Base-by-base conservation (phyloP, 2,329 filamentous ascomycete genomes). In the Colletotrichum spinosum region DNA sequence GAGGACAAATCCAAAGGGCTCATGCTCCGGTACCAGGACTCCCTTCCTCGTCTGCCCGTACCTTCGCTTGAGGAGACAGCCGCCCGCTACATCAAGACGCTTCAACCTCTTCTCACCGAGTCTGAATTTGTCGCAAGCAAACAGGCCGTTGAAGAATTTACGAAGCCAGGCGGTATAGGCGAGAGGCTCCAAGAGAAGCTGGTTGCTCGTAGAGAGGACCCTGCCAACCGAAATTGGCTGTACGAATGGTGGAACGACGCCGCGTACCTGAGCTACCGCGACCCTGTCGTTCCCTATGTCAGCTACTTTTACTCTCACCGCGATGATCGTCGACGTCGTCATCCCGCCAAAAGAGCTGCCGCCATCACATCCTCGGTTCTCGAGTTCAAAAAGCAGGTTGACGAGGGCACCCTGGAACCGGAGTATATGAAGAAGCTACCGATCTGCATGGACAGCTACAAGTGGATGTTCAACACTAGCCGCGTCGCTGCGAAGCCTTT, bases 241-340 rank as follows among this genome's bases (percentile, higher is more conserved):
- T 90, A 91, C 72, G 95, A 99, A 72, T 99, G 96, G 96, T 99
- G 96, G 96, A 98, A 99, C 78, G 89, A 97, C 57, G 88, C 90
- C 5, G 96, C 96, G 64, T 99, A 99, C 81, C 88, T 99, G 70
- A 86, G 82, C 70, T 98, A 98, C 83, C 92, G 95, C 70, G 96
- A 98, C 78, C 96, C 96, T 10, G 93, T 99, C 51, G 92, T 98
- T 15, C 96, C 96, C 67, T 99, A 98, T 77, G 96, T 99, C 74
- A 97, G 93, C 80, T 99, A 99, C 87, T 99, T 99, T 83, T 99
- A 99, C 84, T 97, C 94, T 60, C 95, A 98, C 83, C 89, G 93
- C 71, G 96, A 99, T 79, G 97, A 99, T 80, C 90, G 93, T 71
- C 87, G 90, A 75, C 89, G 95, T 70, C 90, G 94, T 68, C 89